Base-by-base conservation (phyloP, 1,284 basidiomycete species). In the Apiotrichum gamsii region DNA sequence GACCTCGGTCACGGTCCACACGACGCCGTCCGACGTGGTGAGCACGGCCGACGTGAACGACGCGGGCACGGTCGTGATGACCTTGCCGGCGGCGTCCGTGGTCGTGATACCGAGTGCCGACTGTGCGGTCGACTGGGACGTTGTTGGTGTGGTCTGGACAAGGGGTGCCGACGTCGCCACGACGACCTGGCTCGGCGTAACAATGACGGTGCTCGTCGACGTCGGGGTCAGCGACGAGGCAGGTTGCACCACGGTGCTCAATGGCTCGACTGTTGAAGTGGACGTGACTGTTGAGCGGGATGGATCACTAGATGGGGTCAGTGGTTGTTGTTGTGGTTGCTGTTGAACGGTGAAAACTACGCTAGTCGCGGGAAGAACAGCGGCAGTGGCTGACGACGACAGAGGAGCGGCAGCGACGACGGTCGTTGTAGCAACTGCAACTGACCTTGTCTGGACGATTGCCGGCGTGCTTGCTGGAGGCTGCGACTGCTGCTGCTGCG, bases 1-100 rank as follows among this genome's bases (percentile, higher is more conserved):
- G 34, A 67, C 61, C 45, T 64, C 62, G 5, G 70, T 72, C 39
- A 67, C 56, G 30, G 72, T 74, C 51, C 60, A 64, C 15, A 70
- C 63, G n/a, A 47, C 39, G 16, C 71, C 71, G 39, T 62, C 57
- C 24, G 68, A 62, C 1, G 67, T 68, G 28, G 60, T 62, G 4
- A 67, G 57, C 34, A 58, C 46, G 16, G 59, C 52, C 8, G 70
- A 66, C 28, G 70, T 71, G 47, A 64, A 57, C 2, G 58, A 43
- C 1, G 63, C 45, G 0, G 70, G 70, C 0, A 62, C 60, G 15
- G 66, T 60, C 10, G 68, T 69, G 30, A 65, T 48, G 1, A 48
- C 35, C 20, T 50, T 41, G 14, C 69, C 69, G 2, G 39, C 19
- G 1, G 65, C 51, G 46, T 71, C 60, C 20, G 70, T 72, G 1